Base-by-base conservation (phyloP, 257 asterid species). In the Echites panduratus region DNA sequence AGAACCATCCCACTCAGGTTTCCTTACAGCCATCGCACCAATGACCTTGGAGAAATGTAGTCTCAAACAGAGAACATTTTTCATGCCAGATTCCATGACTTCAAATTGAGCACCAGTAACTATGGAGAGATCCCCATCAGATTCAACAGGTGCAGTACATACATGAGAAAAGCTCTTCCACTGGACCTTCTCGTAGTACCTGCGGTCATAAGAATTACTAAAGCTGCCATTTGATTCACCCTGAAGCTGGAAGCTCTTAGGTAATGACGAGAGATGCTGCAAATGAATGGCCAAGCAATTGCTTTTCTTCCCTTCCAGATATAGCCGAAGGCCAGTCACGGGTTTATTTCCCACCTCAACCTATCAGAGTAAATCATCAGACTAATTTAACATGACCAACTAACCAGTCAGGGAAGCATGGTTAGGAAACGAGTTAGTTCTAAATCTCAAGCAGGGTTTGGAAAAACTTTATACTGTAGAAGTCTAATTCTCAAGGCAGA, bases 1-100 rank as follows among this genome's bases (percentile, higher is more conserved):
- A 11, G 96, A 89, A 22, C 93, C 93, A n/a, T 89, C 96, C 96
- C 96, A 89, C 81, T 87, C 93, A 0, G 93, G 68, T 70, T 67
- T 78, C 84, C 77, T 89, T 80, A 89, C 89, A 22, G 77, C 85
- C 35, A 84, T 76, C 24, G 91, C 96, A 7, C 90, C 88, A 4
- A n/a, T 53, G 35, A 87, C 91, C 72, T 70, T 84, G 62, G 93
- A 82, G 70, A 86, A 89, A 68, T 83, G 85, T n/a, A 87, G 87
- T 47, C 79, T 81, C 54, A 89, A 16, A 66, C 86, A 89, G 27
- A 89, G 90, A 40, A 89, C 88, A 59, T 79, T 87, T 82, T 82
- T 88, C 88, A 86, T 75, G 44, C 91, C 88, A 5, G 91, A 87
- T 74, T 85, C 93, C 66, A 65, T 82, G 35, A 86, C 87, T 73